A percentile compares a stretch with the other conserved stretches of the same genome.
These are phyloP conservation scores for Balamuthia mandrillaris DNA, from an alignment of 208 protist species.

Conservation along the genomic window DNA sequence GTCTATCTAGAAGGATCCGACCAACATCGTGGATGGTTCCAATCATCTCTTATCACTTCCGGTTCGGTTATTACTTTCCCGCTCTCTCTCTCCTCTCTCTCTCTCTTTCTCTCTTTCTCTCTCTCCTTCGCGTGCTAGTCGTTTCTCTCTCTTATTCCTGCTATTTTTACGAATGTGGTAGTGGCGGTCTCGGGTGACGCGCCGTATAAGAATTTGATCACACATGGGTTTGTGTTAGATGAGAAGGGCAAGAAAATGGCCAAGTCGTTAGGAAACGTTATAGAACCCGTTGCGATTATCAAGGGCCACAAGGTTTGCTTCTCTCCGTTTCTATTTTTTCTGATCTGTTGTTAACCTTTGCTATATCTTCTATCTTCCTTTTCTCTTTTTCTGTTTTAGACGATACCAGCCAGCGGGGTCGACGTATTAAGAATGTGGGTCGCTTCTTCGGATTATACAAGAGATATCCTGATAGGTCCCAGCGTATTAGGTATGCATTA, in stretches of 20 bases:
- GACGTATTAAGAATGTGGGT: conserved; percentile 79
- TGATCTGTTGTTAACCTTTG: too few relatives aligned
- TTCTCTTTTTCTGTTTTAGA: too few relatives aligned
- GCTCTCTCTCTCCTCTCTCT: too few relatives aligned
- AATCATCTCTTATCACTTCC: conserved; percentile 72
- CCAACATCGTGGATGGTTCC: conserved; percentile 86
- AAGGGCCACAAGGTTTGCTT: conserved; percentile 64
- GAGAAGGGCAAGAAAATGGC: conserved; percentile 81
- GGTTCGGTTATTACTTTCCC: conserved; percentile 33
- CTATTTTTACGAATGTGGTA: too few relatives aligned
- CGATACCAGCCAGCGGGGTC: conserved; percentile 53
- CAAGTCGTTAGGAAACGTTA: conserved; percentile 81
- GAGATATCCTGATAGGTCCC: conserved; percentile 69
- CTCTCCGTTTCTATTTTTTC: too few relatives aligned
- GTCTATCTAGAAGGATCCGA: conserved; percentile 79
- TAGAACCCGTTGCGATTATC: conserved; percentile 70
- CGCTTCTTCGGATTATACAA: conserved; percentile 63
- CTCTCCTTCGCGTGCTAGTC: too few relatives aligned
- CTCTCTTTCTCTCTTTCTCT: too few relatives aligned
- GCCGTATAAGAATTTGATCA: conserved; percentile 73
- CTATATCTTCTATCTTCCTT: too few relatives aligned
- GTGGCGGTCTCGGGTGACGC: too few relatives aligned
- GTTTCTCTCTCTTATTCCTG: too few relatives aligned
- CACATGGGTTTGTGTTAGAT: conserved; percentile 82
- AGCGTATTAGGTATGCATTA: neutral